These are phyloP conservation scores for Asclepias syriaca DNA, from an alignment of 257 asterid genomes.

Conservation along the genomic window DNA sequence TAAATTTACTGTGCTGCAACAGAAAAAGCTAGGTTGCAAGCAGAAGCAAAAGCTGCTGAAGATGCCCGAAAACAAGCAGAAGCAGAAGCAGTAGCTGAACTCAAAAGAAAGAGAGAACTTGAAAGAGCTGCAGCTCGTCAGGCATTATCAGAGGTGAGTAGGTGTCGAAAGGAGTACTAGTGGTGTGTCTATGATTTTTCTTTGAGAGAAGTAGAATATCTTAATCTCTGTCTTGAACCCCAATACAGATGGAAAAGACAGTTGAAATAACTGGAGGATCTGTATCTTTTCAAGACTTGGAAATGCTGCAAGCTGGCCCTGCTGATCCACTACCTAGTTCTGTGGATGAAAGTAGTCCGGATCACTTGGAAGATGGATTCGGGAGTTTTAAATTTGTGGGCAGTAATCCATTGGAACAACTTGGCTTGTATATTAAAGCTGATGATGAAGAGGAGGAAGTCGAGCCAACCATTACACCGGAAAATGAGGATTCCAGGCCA, in stretches of 20 bases:
- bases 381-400: conserved; percentile 68
- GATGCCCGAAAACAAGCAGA: conserved; percentile 72
- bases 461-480: conserved; percentile 31
- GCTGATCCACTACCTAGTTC: conserved; percentile 53
- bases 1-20: conserved; percentile 14
- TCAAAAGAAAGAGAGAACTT: conserved; percentile 55
- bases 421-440: conserved; percentile 79
- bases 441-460: conserved; percentile 83
- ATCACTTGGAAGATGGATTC: conserved; percentile 54
- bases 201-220: neutral
- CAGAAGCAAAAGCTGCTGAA: conserved; percentile 93
- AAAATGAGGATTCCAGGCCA: conserved; percentile 54
- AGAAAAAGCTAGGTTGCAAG: conserved; percentile 87
- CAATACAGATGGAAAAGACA: conserved; percentile 68
- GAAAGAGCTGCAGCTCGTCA: conserved; percentile 89
- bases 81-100: conserved; percentile 78
- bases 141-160: conserved; percentile 61
- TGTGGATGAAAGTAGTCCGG: conserved; percentile 65
- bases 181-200: no score
- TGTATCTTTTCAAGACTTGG: conserved; percentile 65
- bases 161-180: neutral
- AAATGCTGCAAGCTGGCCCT: conserved; percentile 54
- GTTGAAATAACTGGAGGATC: conserved; percentile 76
- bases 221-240: no score
- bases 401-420: conserved; percentile 79